Percentiles rank a stretch among this genome's conserved stretches.
These are phyloP conservation scores for Yamadazyma oceani DNA, from an alignment of 1,139 yeast species.

Conservation along the genomic window DNA sequence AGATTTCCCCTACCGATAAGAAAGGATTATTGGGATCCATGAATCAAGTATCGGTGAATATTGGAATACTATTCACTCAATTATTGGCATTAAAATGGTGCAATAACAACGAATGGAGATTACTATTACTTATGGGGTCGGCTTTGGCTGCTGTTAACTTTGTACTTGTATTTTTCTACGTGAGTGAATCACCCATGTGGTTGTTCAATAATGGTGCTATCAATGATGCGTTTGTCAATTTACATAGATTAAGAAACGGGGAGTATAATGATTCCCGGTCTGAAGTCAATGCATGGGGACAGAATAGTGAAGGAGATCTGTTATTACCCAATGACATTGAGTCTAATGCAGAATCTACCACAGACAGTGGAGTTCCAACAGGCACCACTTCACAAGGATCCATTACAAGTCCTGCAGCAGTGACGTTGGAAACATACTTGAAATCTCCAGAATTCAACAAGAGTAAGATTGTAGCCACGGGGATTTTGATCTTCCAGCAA, in stretches of 20 bases:
- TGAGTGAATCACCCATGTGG: conserved; percentile 91
- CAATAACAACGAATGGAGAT: conserved; percentile 69
- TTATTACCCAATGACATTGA: conserved; percentile 11
- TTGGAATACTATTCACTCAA: conserved; percentile 83
- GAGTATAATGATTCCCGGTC: conserved; percentile 34
- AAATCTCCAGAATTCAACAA: conserved; percentile 50
- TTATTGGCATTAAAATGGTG: conserved; percentile 68
- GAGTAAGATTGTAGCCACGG: conserved; percentile 66
- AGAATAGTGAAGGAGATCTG: conserved; percentile 15
- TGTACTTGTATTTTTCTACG: conserved; percentile 37
- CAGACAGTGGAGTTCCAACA: too few relatives aligned
- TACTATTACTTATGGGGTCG: conserved; percentile 59
- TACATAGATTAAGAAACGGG: conserved; percentile 44
- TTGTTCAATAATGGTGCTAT: conserved; percentile 40
- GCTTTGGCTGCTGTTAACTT: conserved; percentile 52
- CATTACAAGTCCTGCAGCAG: conserved; percentile 12
- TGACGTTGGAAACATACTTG: conserved; percentile 45
- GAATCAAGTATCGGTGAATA: conserved; percentile 82
- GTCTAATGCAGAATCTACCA: conserved; percentile 4
- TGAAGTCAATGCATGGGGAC: conserved; percentile 41
- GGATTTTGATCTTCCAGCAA: conserved; percentile 84
- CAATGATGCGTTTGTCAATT: conserved; percentile 33
- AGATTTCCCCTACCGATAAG: conserved; percentile 65
- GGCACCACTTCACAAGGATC: neutral
- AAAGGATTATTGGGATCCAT: conserved; percentile 83